These are phyloP conservation scores for Protomyces inouyei DNA, from an alignment of 1,139 yeast genomes.

Conservation along the genomic window DNA sequence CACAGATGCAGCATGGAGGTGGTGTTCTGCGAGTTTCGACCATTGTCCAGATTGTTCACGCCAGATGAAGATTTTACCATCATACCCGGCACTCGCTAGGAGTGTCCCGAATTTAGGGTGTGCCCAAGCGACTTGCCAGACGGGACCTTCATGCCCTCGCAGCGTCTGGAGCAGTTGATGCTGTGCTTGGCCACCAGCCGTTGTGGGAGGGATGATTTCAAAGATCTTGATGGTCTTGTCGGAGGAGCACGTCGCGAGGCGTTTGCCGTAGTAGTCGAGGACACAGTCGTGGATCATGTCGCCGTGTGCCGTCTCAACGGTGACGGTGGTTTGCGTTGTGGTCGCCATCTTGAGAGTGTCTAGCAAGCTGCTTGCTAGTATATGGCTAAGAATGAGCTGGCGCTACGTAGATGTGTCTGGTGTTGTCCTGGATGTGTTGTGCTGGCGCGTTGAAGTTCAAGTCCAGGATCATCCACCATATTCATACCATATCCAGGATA, in stretches of 20 bases:
- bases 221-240: slow-evolving; percentile 91
- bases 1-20: slow-evolving; percentile 87
- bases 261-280: slow-evolving; percentile 89
- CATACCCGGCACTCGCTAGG: slow-evolving; percentile 90
- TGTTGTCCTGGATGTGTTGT: not conserved
- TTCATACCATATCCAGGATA: too few species aligned
- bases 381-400: not conserved
- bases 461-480: too few species aligned
- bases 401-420: not conserved
- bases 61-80: slow-evolving; percentile 93
- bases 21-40: slow-evolving; percentile 82
- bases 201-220: slow-evolving; percentile 58
- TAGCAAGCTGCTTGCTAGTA: not conserved
- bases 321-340: slow-evolving; percentile 7
- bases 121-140: slow-evolving; percentile 99
- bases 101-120: slow-evolving; percentile 97
- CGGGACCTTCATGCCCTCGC: slow-evolving; percentile 82
- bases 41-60: slow-evolving; percentile 80
- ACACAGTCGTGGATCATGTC: slow-evolving; percentile 74
- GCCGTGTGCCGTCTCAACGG: slow-evolving; percentile 20
- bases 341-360: not conserved
- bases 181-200: not conserved
- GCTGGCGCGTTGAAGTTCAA: not conserved
- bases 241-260: slow-evolving; percentile 91
- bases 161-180: slow-evolving; percentile 9